phyloP scores from a whole-genome alignment of 192 early-diverging fungal genomes.

The Coemansia sp. region DNA sequence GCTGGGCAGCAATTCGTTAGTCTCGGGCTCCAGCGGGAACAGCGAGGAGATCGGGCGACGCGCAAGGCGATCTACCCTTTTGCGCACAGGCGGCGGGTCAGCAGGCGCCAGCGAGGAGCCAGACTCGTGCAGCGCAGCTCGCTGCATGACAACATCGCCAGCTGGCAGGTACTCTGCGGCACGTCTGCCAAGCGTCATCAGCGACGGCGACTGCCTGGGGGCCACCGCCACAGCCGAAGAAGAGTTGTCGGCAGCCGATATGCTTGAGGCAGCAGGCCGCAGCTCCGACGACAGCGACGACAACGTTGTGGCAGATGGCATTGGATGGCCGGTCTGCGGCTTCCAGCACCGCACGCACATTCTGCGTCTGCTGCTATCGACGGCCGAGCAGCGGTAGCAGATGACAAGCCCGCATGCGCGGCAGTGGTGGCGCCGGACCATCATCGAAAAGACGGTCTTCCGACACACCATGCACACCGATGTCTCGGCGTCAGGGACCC shows the following conservation, averaged over 20 bases:
- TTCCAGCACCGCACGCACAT: conserved; percentile 37
- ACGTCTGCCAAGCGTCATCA: conserved; percentile 34
- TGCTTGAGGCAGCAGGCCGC: background rate
- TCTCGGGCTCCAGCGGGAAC: conserved; percentile 9
- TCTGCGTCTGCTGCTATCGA: conserved; percentile 21
- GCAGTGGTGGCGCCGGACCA: conserved; percentile 58
- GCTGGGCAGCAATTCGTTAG: too few species aligned
- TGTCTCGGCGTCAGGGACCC: conserved; percentile 56
- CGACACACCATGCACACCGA: conserved; percentile 57
- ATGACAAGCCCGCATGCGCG: conserved; percentile 55
- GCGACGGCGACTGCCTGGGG: conserved; percentile 15
- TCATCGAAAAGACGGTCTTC: conserved; percentile 55
- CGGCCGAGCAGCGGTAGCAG: conserved; percentile 55
- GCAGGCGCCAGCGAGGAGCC: background rate
- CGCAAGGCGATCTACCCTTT: conserved; percentile 17
- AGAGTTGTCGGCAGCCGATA: conserved; percentile 5
- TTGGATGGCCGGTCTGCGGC: background rate
- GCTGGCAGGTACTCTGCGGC: conserved; percentile 41
- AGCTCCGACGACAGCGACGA: background rate
- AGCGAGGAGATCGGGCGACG: conserved; percentile 44
- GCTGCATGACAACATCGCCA: conserved; percentile 32
- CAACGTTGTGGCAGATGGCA: background rate
- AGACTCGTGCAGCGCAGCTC: conserved; percentile 24
- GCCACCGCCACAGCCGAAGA: background rate
- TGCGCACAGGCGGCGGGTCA: conserved; percentile 7